Conservation (phyloP, 202 grass and related monocot species). For the Zoysia matrella region DNA sequence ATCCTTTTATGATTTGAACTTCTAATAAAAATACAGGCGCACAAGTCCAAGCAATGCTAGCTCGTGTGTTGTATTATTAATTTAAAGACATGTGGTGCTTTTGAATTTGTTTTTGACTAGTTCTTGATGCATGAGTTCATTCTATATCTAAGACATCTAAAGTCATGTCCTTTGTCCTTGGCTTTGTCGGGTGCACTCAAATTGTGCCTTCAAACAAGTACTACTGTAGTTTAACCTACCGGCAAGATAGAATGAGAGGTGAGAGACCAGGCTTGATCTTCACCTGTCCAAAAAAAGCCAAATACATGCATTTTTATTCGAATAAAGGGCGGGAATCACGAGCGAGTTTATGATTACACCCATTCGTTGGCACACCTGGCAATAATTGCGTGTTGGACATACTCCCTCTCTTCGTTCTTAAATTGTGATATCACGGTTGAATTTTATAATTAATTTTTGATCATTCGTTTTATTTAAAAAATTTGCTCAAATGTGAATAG, state of each 20-base stretch:
- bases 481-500: no score
- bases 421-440: no score
- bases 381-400: no score
- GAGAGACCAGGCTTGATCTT: no score
- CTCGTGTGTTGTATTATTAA: neutral
- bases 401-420: no score
- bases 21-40: no score
- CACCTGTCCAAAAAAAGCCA: conserved; percentile 31
- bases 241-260: no score
- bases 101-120: conserved; percentile 25
- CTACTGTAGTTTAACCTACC: no score
- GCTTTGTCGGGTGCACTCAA: conserved; percentile 6
- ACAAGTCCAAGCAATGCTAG: neutral
- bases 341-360: conserved; percentile 31
- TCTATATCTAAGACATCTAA: conserved; percentile 10
- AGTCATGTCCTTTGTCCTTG: conserved; percentile 38
- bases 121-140: no score
- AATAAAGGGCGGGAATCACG: conserved; percentile 22
- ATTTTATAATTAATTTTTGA: no score
- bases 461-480: no score
- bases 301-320: conserved; percentile 27
- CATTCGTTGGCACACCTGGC: no score
- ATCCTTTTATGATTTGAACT: neutral
- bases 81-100: neutral
- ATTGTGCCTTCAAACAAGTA: neutral